Evolutionary conservation across 1,284 basidiomycete genomes (phyloP).

Genomic region (Anthracocystis setariae): DNA sequence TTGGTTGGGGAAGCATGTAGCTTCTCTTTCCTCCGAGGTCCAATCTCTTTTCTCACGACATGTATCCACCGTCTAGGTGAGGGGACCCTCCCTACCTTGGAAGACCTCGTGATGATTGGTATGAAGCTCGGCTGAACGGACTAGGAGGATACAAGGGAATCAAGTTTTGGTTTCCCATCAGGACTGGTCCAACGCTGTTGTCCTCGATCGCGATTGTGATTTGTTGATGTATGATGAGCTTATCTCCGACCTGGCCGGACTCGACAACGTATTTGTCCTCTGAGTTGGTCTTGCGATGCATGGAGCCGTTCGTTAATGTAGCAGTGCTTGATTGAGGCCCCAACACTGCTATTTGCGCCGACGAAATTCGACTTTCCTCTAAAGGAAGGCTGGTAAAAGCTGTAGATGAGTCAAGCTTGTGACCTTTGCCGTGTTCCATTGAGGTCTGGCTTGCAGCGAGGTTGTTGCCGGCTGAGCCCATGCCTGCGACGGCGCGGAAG

Average conservation of each 20-base stretch:
- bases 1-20: too few species aligned
- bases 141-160: too few species aligned
- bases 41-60: too few species aligned
- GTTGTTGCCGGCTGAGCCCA: neutral
- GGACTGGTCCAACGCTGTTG: neutral
- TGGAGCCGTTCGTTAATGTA: neutral
- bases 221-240: slow-evolving; percentile 1
- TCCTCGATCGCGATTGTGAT: slow-evolving; percentile 9
- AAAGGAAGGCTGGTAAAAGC: too few species aligned
- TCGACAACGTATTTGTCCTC: neutral
- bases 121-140: too few species aligned
- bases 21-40: too few species aligned
- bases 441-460: neutral
- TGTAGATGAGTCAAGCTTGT: too few species aligned
- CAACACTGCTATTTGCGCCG: too few species aligned
- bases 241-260: neutral
- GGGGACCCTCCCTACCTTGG: too few species aligned
- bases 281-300: neutral
- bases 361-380: too few species aligned
- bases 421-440: too few species aligned
- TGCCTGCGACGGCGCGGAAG: slow-evolving; percentile 13
- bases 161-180: neutral
- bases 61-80: too few species aligned
- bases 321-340: slow-evolving; percentile 6
- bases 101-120: neutral